Evolutionary conservation across 352 stramenopile species (phyloP).

Genomic region (Phytophthora crassamura): DNA sequence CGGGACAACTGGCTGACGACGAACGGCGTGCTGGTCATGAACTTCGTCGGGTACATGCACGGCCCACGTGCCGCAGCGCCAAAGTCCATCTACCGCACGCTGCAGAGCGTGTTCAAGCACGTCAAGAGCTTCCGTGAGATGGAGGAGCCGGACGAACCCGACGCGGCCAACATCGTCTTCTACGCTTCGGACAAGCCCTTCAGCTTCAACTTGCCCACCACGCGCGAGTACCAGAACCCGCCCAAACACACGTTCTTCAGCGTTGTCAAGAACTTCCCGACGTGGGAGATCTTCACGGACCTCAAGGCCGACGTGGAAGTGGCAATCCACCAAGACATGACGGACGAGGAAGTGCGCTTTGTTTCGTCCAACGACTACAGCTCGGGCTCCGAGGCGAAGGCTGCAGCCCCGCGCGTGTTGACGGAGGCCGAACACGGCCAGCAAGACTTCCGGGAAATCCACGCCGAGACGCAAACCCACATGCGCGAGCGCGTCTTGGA

Average conservation of each 20-base stretch:
- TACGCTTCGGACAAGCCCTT: slow-evolving; percentile 78
- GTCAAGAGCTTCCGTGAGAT: slow-evolving; percentile 79
- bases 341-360: slow-evolving; percentile 64
- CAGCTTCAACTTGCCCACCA: slow-evolving; percentile 62
- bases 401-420: slow-evolving; percentile 40
- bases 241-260: slow-evolving; percentile 60
- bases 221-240: slow-evolving; percentile 59
- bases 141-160: slow-evolving; percentile 38
- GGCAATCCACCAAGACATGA: slow-evolving; percentile 54
- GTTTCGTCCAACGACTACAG: slow-evolving; percentile 17
- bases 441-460: slow-evolving; percentile 55
- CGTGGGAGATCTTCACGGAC: slow-evolving; percentile 80
- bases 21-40: slow-evolving; percentile 74
- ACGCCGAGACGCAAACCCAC: slow-evolving; percentile 63
- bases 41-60: slow-evolving; percentile 79
- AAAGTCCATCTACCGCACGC: slow-evolving; percentile 73
- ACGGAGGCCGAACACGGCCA: slow-evolving; percentile 64
- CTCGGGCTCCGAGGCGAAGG: neutral
- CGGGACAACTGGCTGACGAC: slow-evolving; percentile 59
- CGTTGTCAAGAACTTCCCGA: slow-evolving; percentile 67
- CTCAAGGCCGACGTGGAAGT: slow-evolving; percentile 49
- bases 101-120: slow-evolving; percentile 71
- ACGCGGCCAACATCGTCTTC: slow-evolving; percentile 76
- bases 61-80: slow-evolving; percentile 54
- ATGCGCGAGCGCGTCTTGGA: slow-evolving; percentile 71